Conservation (phyloP, 176 grass and related monocot species). For the Luzula sylvatica region DNA sequence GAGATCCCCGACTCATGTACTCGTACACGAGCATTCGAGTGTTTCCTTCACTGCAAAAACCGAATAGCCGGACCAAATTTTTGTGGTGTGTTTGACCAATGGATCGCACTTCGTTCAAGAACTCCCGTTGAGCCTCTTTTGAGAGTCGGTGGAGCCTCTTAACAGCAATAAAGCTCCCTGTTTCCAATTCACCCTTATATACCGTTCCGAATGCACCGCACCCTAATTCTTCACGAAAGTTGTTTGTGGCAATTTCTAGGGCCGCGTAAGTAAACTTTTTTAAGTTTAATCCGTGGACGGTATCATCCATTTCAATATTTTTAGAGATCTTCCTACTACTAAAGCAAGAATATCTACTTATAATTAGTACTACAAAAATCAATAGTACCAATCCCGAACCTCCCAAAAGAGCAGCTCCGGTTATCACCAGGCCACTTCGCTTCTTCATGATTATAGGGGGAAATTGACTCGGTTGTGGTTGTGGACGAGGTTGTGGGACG, state of each 20-base stretch:
- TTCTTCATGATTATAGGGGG: neutral
- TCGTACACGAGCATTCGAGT: constrained; percentile 23
- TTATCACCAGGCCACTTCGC: constrained; percentile 1
- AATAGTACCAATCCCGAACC: constrained; percentile 3
- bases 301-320: neutral
- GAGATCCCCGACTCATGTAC: constrained; percentile 17
- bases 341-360: constrained; percentile 6
- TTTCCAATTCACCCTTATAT: constrained; percentile 21
- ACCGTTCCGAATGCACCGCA: constrained; percentile 28
- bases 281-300: constrained; percentile 13
- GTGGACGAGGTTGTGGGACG: too few species aligned
- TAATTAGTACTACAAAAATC: neutral
- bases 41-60: constrained; percentile 12
- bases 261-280: constrained; percentile 29
- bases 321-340: neutral
- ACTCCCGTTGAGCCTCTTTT: constrained; percentile 6
- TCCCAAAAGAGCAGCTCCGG: constrained; percentile 5
- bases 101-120: constrained; percentile 22
- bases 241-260: constrained; percentile 24
- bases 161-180: neutral
- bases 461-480: neutral
- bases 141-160: constrained; percentile 4
- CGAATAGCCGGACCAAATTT: constrained; percentile 18
- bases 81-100: constrained; percentile 20
- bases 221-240: constrained; percentile 25